Conservation (phyloP, 345 rosid species). For the Psidium friedrichsthalianum region DNA sequence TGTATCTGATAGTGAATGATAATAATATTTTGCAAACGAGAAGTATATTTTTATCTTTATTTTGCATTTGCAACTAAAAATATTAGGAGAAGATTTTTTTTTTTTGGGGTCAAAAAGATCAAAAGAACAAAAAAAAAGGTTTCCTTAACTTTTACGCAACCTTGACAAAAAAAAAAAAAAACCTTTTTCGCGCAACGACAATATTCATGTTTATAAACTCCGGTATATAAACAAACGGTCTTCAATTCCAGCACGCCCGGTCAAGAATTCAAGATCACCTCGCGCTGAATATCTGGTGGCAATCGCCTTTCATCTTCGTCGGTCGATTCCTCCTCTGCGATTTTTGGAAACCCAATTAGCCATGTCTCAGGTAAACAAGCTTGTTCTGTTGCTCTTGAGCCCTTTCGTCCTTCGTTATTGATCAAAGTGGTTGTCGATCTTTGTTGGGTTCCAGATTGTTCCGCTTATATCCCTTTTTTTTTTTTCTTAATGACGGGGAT, state of each 20-base stretch:
- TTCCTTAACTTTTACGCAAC: neutral
- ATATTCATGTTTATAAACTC: too few species aligned
- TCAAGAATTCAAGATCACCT: neutral
- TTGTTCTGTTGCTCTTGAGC: neutral
- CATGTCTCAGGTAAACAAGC: neutral
- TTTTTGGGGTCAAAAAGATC: too few species aligned
- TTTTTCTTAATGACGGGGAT: neutral
- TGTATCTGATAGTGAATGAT: neutral
- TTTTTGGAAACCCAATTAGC: neutral
- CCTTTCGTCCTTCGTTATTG: neutral
- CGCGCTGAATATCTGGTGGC: neutral
- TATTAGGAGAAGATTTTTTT: neutral
- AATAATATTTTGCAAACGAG: too few species aligned
- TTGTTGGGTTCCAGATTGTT: neutral
- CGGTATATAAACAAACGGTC: neutral
- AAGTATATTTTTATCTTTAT: too few species aligned
- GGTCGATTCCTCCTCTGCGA: neutral
- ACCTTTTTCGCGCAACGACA: too few species aligned
- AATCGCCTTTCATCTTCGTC: neutral
- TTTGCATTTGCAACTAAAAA: neutral
- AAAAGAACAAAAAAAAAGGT: neutral
- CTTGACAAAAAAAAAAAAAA: too few species aligned
- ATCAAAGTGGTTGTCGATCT: neutral
- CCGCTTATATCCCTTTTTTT: neutral
- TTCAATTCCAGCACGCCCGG: neutral